phyloP scores from a whole-genome alignment of 768 basidiomycete genomes.

The Sarcomyxa edulis region DNA sequence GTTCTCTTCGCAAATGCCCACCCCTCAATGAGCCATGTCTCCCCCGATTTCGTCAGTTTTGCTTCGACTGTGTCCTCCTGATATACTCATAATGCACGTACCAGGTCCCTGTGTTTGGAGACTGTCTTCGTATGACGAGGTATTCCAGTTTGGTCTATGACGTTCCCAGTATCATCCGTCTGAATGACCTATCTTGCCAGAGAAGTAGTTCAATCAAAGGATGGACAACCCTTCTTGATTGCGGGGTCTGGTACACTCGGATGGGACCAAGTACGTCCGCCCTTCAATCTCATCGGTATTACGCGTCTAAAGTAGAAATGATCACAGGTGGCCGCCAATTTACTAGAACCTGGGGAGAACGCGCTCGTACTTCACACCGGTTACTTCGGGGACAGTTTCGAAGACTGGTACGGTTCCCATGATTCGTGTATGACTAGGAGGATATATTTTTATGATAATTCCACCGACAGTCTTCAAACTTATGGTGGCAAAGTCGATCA shows the following conservation, averaged over 20 bases:
- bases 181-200: constrained; percentile 26
- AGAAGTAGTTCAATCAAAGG: constrained; percentile 71
- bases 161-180: neutral
- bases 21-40: constrained; percentile 84
- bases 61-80: too few relatives aligned
- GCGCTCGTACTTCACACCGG: constrained; percentile 85
- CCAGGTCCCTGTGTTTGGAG: constrained; percentile 83
- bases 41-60: constrained; percentile 85
- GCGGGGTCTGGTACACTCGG: constrained; percentile 94
- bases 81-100: too few relatives aligned
- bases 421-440: neutral
- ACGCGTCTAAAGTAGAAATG: constrained; percentile 4
- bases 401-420: constrained; percentile 61
- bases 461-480: constrained; percentile 55
- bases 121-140: constrained; percentile 84
- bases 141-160: too few relatives aligned
- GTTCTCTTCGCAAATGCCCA: constrained; percentile 94
- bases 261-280: constrained; percentile 77
- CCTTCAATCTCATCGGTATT: constrained; percentile 1
- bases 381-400: constrained; percentile 91
- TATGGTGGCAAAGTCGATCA: constrained; percentile 90
- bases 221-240: constrained; percentile 87
- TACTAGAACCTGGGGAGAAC: constrained; percentile 76
- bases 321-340: constrained; percentile 76
- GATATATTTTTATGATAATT: neutral